Percentiles rank a stretch among this genome's conserved stretches.
Conservation (phyloP, 345 rosid genomes). For the Fremontodendron californicum region DNA sequence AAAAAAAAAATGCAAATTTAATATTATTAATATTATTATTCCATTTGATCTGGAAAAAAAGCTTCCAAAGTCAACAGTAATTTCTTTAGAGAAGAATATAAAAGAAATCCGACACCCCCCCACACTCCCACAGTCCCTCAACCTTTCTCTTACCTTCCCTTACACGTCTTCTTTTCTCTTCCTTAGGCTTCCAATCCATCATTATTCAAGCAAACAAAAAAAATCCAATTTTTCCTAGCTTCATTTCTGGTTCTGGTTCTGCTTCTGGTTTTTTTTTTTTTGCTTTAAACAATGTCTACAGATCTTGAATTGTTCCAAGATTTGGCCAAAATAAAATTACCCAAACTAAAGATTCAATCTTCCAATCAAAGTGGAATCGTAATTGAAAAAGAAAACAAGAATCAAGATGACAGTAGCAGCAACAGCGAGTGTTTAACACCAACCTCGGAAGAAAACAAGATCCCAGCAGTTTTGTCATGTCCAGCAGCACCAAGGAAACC, state of each 20-base stretch:
- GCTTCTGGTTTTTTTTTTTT: background rate
- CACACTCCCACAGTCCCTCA: too few species aligned
- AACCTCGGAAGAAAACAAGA: constrained; percentile 23
- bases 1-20: background rate
- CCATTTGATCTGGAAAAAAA: background rate
- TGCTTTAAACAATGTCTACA: constrained; percentile 1
- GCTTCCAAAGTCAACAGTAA: background rate
- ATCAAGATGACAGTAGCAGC: background rate
- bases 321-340: background rate
- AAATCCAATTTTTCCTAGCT: background rate
- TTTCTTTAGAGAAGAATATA: background rate
- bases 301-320: constrained; percentile 12
- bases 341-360: constrained; percentile 10
- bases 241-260: background rate
- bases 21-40: background rate
- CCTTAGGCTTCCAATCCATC: background rate
- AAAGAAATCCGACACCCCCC: constrained; percentile 5
- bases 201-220: background rate
- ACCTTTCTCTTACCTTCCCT: constrained; percentile 13
- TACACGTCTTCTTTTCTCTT: constrained; percentile 12
- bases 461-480: constrained; percentile 24
- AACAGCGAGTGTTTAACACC: constrained; percentile 24
- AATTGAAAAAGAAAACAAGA: background rate
- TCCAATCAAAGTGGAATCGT: background rate
- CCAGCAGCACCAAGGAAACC: constrained; percentile 31